Conservation (phyloP, 2,329 filamentous ascomycete species). For the Microsporum ferrugineum region DNA sequence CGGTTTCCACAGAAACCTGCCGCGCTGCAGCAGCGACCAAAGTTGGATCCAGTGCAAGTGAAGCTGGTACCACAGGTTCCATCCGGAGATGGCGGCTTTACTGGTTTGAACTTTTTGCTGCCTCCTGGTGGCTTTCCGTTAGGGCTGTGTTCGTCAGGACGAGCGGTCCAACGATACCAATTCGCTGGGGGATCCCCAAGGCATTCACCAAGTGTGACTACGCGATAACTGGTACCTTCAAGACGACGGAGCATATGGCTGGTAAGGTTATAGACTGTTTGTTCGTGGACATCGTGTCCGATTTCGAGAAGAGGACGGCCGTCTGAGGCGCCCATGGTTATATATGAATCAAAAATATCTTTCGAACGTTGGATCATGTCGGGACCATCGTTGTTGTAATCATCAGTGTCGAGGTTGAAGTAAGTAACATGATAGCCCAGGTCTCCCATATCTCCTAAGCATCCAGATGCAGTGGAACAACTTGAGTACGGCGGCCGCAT, state of each 20-base stretch:
- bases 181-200: slow-evolving; percentile 28
- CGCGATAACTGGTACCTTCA: slow-evolving; percentile 23
- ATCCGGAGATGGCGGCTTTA: slow-evolving; percentile 19
- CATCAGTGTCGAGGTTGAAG: slow-evolving; percentile 39
- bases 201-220: slow-evolving; percentile 36
- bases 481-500: slow-evolving; percentile 43
- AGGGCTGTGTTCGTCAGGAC: slow-evolving; percentile 5
- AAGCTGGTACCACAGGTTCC: slow-evolving; percentile 27
- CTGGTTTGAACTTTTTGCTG: background rate
- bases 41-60: slow-evolving; percentile 26
- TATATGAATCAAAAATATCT: slow-evolving; percentile 28
- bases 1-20: slow-evolving; percentile 24
- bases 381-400: slow-evolving; percentile 33
- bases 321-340: slow-evolving; percentile 19
- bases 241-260: slow-evolving; percentile 29
- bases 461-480: slow-evolving; percentile 28
- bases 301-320: slow-evolving; percentile 32
- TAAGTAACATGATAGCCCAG: slow-evolving; percentile 41
- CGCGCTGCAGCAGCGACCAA: slow-evolving; percentile 26
- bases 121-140: background rate
- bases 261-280: slow-evolving; percentile 34
- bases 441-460: slow-evolving; percentile 32
- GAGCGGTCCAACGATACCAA: slow-evolving; percentile 29
- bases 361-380: slow-evolving; percentile 30
- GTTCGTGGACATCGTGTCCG: slow-evolving; percentile 33